phyloP scores from a whole-genome alignment of 257 asterid genomes.

The Solanum phureja region DNA sequence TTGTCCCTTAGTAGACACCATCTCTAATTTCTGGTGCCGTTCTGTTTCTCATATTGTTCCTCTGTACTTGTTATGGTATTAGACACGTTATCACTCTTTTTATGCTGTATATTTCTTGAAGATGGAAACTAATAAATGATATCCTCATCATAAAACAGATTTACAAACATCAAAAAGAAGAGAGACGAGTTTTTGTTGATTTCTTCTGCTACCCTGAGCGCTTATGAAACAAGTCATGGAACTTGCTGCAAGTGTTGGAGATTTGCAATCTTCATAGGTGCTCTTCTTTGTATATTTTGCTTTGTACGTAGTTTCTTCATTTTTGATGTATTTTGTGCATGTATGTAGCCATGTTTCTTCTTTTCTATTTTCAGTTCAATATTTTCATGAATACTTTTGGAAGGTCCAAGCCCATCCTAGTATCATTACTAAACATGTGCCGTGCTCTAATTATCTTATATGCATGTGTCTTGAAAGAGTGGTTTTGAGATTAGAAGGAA shows the following conservation, averaged over 20 bases:
- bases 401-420: background rate
- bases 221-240: conserved; percentile 83
- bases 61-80: background rate
- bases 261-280: conserved; percentile 59
- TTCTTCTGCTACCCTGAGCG: conserved; percentile 97
- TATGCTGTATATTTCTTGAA: background rate
- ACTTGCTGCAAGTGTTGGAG: conserved; percentile 81
- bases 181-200: conserved; percentile 84
- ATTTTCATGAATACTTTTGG: background rate
- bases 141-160: conserved; percentile 34
- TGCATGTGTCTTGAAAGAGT: background rate
- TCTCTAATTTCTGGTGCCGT: background rate
- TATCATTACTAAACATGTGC: background rate
- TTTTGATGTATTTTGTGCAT: background rate
- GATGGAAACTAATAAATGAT: background rate
- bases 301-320: background rate
- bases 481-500: background rate
- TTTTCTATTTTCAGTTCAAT: background rate
- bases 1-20: background rate
- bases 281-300: background rate
- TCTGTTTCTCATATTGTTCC: background rate
- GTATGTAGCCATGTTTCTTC: background rate
- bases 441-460: background rate
- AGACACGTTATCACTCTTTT: background rate
- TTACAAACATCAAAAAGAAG: conserved; percentile 86